Conservation (phyloP, 306 rosid genomes). For the Trifolium subterraneum region DNA sequence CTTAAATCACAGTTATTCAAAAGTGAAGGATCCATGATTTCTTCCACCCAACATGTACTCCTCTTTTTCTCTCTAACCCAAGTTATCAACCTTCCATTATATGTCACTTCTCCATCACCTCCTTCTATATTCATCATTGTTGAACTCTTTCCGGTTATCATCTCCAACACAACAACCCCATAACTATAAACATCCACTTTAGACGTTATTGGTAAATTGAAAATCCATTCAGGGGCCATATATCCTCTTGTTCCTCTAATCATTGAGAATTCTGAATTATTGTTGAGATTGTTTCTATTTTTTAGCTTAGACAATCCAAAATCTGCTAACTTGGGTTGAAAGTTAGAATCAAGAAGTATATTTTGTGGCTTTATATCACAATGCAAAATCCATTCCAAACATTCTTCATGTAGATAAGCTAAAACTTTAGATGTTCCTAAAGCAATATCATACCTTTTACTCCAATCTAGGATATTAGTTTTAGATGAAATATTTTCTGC, state of each 20-base stretch:
- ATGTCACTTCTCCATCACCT: conserved; percentile 21
- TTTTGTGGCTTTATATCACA: conserved; percentile 49
- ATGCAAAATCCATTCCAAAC: conserved; percentile 66
- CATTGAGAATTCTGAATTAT: conserved; percentile 48
- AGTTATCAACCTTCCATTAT: conserved; percentile 39
- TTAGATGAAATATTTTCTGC: neutral
- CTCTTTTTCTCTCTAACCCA: conserved; percentile 54
- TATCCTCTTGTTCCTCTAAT: conserved; percentile 67
- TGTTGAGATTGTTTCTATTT: conserved; percentile 37
- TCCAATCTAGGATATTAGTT: conserved; percentile 22
- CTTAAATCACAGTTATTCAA: conserved; percentile 19
- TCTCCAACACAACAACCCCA: conserved; percentile 39
- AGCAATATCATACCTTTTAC: conserved; percentile 32
- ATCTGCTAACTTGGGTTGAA: conserved; percentile 45
- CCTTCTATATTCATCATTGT: conserved; percentile 13
- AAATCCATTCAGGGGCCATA: conserved; percentile 55
- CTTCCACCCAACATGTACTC: conserved; percentile 26
- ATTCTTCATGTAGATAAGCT: conserved; percentile 64
- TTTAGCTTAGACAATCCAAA: conserved; percentile 38
- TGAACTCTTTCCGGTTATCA: conserved; percentile 45
- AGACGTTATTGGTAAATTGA: conserved; percentile 35
- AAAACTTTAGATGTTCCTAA: conserved; percentile 55
- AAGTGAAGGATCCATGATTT: conserved; percentile 47
- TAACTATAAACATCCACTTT: conserved; percentile 45
- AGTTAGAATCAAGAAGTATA: conserved; percentile 31